Base-by-base conservation (phyloP, 2,329 filamentous ascomycete genomes). In the Exophiala phaeomuriformis region DNA sequence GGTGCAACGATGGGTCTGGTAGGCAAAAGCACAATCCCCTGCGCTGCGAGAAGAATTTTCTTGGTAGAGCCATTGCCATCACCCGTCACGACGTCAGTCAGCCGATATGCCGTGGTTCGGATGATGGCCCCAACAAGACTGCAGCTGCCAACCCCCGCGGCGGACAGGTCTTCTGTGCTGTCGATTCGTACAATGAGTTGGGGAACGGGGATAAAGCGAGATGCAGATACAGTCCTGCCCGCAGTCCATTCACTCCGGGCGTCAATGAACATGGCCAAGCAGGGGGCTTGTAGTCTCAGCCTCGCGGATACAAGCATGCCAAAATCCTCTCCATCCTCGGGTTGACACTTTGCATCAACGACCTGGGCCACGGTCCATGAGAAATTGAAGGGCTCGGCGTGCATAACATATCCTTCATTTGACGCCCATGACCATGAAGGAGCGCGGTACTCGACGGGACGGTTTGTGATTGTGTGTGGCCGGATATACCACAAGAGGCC, bases 51-150 rank as follows among this genome's bases (percentile, higher is more conserved):
- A 9, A 56, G 40, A 12, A 52, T 44, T 31, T 56, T 56, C 6
- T 46, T 44, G 9, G 28, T 33, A 47, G 6, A 9, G 5, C 12
- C 19, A 28, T 48, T 42, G 4, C 42, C 51, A 19, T 10, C 32
- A 37, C 33, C 51, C 8, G 51, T 3, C 19, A n/a, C 12, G 5
- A 12, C 29, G 27, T 52, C 49, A 6, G 44, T 56, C 32, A 58
- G 55, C 39, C 60, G 57, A 43, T 62, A 63, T 39, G 57, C 53
- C 31, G 52, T 61, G 29, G 60, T 60, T 49, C 59, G 53, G 53
- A 61, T 51, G 56, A 63, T 61, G 4, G 50, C 55, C 19, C 57
- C 60, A 30, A 43, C 2, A 44, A 58, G 39, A 56, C 56, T 19
- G 19, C 19, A 19, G 19, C 19, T 19, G 19, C 19, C 19, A 19